phyloP scores from a whole-genome alignment of 768 basidiomycete species.

The Mycena maculata region DNA sequence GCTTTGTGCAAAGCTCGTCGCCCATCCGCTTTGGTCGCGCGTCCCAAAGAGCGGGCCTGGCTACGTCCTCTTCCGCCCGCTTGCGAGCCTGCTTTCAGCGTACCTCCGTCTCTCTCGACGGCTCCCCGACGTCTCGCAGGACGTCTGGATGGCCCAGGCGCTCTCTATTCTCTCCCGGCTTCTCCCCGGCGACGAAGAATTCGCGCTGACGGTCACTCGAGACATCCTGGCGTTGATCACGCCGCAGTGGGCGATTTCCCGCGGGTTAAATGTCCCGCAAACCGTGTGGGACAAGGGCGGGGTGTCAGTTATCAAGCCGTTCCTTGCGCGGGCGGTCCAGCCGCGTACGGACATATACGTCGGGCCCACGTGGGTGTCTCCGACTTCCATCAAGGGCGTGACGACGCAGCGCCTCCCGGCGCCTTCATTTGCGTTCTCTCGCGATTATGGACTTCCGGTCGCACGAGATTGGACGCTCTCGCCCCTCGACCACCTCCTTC shows the following conservation, averaged over 20 bases:
- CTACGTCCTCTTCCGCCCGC: conserved; percentile 59
- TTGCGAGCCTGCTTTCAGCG: conserved; percentile 63
- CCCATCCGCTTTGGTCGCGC: conserved; percentile 64
- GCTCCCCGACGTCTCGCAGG: conserved; percentile 64
- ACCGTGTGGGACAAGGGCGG: conserved; percentile 65
- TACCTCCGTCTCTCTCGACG: conserved; percentile 71
- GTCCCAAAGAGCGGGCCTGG: conserved; percentile 37
- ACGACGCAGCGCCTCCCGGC: conserved; percentile 65
- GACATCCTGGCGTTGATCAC: conserved; percentile 53
- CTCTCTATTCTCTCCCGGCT: conserved; percentile 65
- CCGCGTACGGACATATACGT: conserved; percentile 57
- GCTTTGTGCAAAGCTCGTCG: conserved; percentile 61
- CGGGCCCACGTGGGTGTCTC: conserved; percentile 61
- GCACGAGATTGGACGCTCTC: conserved; percentile 73
- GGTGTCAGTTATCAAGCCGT: conserved; percentile 65
- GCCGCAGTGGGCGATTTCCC: conserved; percentile 53
- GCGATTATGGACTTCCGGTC: conserved; percentile 58
- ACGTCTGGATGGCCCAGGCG: conserved; percentile 77
- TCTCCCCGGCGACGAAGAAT: conserved; percentile 81
- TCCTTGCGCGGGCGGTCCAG: conserved; percentile 62
- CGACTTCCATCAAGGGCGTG: conserved; percentile 64
- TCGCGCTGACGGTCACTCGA: conserved; percentile 56
- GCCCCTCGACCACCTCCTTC: conserved; percentile 82
- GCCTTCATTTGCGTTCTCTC: conserved; percentile 33
- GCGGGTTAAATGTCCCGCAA: conserved; percentile 50